These are phyloP conservation scores for Theobroma grandiflorum DNA, from an alignment of 441 rosid species.

Conservation along the genomic window DNA sequence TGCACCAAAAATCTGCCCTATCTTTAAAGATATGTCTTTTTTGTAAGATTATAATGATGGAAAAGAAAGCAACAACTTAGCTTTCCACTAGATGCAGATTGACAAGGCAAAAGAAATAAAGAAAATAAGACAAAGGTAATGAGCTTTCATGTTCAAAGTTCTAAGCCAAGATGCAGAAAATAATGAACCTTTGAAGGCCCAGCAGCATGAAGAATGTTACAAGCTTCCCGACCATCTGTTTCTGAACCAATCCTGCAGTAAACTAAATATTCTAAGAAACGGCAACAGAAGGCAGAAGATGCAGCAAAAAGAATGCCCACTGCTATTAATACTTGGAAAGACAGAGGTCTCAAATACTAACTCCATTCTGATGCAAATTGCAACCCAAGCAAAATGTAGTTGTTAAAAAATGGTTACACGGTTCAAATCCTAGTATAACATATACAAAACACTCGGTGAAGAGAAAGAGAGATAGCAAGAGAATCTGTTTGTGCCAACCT, in stretches of 20 bases:
- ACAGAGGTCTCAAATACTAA: neutral
- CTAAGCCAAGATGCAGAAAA: slow-evolving; percentile 17
- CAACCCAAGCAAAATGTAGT: neutral
- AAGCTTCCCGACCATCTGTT: slow-evolving; percentile 91
- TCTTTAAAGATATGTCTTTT: neutral
- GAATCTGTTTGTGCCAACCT: neutral
- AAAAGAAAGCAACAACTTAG: neutral
- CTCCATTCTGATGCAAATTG: slow-evolving; percentile 13
- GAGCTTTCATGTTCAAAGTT: slow-evolving; percentile 13
- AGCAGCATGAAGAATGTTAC: slow-evolving; percentile 90
- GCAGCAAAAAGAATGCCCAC: neutral
- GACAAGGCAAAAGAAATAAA: slow-evolving; percentile 11
- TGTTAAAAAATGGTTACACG: neutral
- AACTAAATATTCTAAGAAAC: slow-evolving; percentile 37
- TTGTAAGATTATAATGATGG: neutral
- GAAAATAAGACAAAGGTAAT: slow-evolving; percentile 2
- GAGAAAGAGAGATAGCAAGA: neutral
- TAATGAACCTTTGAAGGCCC: slow-evolving; percentile 89
- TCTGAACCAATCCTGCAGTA: slow-evolving; percentile 78
- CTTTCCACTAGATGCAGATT: slow-evolving; percentile 7
- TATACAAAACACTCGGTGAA: neutral
- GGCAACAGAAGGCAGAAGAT: slow-evolving; percentile 7
- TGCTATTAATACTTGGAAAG: neutral
- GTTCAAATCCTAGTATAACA: neutral
- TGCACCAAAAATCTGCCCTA: neutral